Base-by-base conservation (phyloP, 1,139 yeast genomes). In the Zygosaccharomyces sapae region DNA sequence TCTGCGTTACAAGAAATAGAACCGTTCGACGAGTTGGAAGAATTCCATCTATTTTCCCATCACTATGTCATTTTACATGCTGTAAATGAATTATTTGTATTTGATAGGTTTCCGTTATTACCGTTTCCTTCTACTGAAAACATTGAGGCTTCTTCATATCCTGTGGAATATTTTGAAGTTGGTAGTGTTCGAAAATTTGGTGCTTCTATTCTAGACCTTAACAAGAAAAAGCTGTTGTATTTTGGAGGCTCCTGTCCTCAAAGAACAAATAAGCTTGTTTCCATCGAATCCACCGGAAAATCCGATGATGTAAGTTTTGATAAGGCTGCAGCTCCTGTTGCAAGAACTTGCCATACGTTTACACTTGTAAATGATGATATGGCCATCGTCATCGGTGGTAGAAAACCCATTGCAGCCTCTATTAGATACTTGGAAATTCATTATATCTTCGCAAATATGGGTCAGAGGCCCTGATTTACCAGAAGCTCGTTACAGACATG, bases 21-120 rank as follows among this genome's bases (percentile, higher is more conserved):
- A 62, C 77, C 77, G 6, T 86, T 86, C 65, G 95, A 86, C 61
- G 95, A 86, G 65, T 77, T 86, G 80, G 95, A 86, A 64, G 95
- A 86, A 63, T 86, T 86, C 54, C 75, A 82, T 25, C 63, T 84
- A 13, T 86, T 85, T 59, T 81, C 89, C 53, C 94, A 85, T 56
- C 94, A 86, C 61, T 86, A 86, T 60, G 72, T 82, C 34, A 71
- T 84, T 30, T 70, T 83, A 3, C 89, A 84, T 63, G 87, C 89
- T 0, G 73, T 81, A 1, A 80, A 77, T 58, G 39, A 57, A 40
- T 25, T 39, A 5, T 53, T 59, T 13, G 12, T 38, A 12, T 52
- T 63, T 20, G 44, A 44, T 7, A 33, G 31, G 29, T 55, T 55
- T 36, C 34, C 41, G 8, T 20, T 19, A 27, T 3, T 31, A 18